phyloP scores from a whole-genome alignment of 176 grass and related monocot genomes.

The Themeda triandra region DNA sequence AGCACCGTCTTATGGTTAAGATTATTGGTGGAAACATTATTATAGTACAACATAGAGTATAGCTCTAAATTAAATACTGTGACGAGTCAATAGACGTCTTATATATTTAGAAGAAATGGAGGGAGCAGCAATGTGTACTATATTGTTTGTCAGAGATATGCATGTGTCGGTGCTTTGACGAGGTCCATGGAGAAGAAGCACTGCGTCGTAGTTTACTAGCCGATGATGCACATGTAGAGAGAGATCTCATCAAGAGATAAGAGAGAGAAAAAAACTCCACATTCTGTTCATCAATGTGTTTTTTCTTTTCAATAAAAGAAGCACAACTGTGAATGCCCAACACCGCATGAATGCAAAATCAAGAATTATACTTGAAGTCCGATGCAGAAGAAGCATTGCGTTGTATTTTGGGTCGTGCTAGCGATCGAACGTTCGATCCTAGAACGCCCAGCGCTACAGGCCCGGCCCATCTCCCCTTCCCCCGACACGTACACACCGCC shows the following conservation, averaged over 20 bases:
- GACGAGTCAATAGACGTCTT: background rate
- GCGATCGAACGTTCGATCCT: too few relatives aligned
- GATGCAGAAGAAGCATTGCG: too few relatives aligned
- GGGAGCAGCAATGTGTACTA: background rate
- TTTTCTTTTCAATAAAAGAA: background rate
- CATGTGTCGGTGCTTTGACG: background rate
- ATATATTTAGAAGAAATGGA: background rate
- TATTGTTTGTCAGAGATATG: background rate
- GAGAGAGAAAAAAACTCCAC: background rate
- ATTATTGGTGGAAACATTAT: background rate
- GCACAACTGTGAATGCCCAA: background rate
- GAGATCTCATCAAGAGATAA: too few relatives aligned
- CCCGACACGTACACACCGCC: too few relatives aligned
- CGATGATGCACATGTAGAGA: background rate
- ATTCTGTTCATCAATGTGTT: background rate
- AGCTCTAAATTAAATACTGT: background rate
- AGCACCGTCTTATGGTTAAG: background rate
- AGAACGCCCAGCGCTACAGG: too few relatives aligned
- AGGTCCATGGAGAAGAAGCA: background rate
- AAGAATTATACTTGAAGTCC: too few relatives aligned
- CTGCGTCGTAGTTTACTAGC: background rate
- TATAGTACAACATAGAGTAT: background rate
- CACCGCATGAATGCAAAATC: too few relatives aligned
- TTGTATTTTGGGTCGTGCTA: too few relatives aligned
- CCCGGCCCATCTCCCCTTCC: too few relatives aligned